phyloP scores from a whole-genome alignment of 352 stramenopile genomes.

The Blastocystis sp. region DNA sequence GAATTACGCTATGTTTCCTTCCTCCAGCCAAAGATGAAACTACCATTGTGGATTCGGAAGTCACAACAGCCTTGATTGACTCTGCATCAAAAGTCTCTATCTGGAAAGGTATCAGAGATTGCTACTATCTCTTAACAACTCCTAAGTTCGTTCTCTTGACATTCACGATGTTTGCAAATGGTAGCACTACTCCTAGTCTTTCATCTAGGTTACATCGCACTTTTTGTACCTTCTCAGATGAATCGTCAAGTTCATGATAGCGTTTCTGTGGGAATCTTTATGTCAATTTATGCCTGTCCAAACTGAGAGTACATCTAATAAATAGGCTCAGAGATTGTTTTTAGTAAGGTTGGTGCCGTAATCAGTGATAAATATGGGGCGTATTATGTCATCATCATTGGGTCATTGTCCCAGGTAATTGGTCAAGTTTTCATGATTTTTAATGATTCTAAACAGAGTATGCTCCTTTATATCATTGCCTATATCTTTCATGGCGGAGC shows the following conservation, averaged over 20 bases:
- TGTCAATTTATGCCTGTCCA: constrained; percentile 11
- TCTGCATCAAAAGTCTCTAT: neutral
- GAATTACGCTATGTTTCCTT: neutral
- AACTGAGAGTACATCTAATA: neutral
- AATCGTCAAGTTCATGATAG: constrained; percentile 46
- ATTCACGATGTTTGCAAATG: constrained; percentile 47
- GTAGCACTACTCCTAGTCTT: neutral
- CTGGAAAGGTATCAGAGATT: constrained; percentile 39
- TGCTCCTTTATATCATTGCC: neutral
- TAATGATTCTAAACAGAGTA: constrained; percentile 8
- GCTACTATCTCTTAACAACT: constrained; percentile 42
- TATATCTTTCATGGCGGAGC: constrained; percentile 46
- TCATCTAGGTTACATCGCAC: constrained; percentile 12
- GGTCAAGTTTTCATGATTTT: constrained; percentile 22
- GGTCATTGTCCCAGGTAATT: constrained; percentile 1
- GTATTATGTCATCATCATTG: constrained; percentile 49
- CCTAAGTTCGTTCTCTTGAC: constrained; percentile 39
- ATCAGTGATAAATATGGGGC: constrained; percentile 40
- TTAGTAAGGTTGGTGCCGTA: constrained; percentile 22
- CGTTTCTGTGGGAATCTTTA: constrained; percentile 28
- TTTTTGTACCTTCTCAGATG: constrained; percentile 57
- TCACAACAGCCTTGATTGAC: neutral
- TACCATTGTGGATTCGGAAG: neutral
- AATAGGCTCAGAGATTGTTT: constrained; percentile 32
- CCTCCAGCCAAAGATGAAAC: neutral